Percentiles rank a stretch among this genome's conserved stretches.
phyloP scores from a whole-genome alignment of 2,329 filamentous ascomycete species.

The Ascochyta rabiei region DNA sequence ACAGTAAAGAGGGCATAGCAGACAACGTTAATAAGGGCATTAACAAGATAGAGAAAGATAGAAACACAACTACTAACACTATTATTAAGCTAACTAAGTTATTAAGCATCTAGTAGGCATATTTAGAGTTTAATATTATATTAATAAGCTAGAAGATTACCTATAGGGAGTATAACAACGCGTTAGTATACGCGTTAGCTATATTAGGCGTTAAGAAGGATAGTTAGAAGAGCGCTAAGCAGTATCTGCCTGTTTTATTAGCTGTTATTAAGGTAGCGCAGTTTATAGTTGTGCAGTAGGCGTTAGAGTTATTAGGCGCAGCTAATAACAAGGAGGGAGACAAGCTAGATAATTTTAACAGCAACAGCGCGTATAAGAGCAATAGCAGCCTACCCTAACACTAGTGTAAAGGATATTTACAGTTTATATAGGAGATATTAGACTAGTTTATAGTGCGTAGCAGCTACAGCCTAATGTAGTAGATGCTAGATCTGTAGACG shows the following conservation, averaged over 20 bases:
- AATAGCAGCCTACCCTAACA: conserved; percentile 1
- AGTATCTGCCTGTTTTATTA: conserved; percentile 24
- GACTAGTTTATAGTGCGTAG: conserved; percentile 21
- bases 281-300: conserved; percentile 30
- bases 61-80: background rate
- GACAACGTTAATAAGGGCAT: no score
- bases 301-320: conserved; percentile 13
- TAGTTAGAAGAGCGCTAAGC: conserved; percentile 13
- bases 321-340: no score
- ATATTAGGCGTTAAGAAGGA: conserved; percentile 26
- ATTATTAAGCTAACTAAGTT: background rate
- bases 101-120: conserved; percentile 13
- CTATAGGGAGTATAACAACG: conserved; percentile 23
- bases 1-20: no score
- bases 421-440: conserved; percentile 21
- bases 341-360: conserved; percentile 5
- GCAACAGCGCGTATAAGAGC: conserved; percentile 14
- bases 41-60: background rate
- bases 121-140: conserved; percentile 26
- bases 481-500: conserved; percentile 21
- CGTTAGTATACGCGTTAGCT: conserved; percentile 26
- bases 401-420: conserved; percentile 17
- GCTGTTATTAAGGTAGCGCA: conserved; percentile 17
- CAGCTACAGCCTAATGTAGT: conserved; percentile 20
- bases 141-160: conserved; percentile 23